Evolutionary conservation across 2,329 filamentous ascomycete species (phyloP), one percentile per base, ranked within the genome.

Genomic region (Dothistroma pini): DNA sequence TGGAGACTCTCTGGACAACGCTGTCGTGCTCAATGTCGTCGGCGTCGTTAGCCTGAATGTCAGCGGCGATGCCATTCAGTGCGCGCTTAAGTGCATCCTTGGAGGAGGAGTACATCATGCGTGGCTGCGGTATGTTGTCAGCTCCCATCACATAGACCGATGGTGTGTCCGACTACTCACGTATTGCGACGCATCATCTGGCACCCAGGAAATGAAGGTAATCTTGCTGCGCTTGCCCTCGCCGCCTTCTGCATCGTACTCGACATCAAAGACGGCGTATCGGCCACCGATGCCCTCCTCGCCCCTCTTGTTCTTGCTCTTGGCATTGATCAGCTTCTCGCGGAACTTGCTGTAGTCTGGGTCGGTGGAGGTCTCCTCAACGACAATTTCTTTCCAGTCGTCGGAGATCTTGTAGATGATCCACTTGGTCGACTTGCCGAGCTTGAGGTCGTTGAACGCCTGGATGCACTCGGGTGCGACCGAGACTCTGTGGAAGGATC

Each of bases 31-130:
- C 89, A 74, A 95, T 89, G 77, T 93, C 90, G 77, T 91, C 89
- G 69, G 80, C 78, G 77, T 93, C 90, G 81, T 93, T 93, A 81
- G 89, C 90, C 82, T 95, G 90, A 71, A 93, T 83, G 76, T 93
- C 90, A 71, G 82, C 80, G 63, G 88, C 88, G 70, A 93, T 80
- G 66, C 89, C 90, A 74, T 85, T 89, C 66, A 95, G 84, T 55
- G 89, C 78, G 77, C 88, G 87, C 85, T 92, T 93, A 69, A 95
- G 84, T 62, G 89, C 88, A 72, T 93, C 66, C 61, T 93, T 95
- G 78, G 90, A 95, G 56, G 90, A 90, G 71, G 90, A 89, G 83
- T 93, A 95, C 77, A 92, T 84, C 90, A 95, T 95, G 84, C 92
- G 92, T 78, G 88, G 84, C 90, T 92, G 69, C 60, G 38, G n/a